Conservation (phyloP, 305 asterid genomes). For the Andrographis paniculata region DNA sequence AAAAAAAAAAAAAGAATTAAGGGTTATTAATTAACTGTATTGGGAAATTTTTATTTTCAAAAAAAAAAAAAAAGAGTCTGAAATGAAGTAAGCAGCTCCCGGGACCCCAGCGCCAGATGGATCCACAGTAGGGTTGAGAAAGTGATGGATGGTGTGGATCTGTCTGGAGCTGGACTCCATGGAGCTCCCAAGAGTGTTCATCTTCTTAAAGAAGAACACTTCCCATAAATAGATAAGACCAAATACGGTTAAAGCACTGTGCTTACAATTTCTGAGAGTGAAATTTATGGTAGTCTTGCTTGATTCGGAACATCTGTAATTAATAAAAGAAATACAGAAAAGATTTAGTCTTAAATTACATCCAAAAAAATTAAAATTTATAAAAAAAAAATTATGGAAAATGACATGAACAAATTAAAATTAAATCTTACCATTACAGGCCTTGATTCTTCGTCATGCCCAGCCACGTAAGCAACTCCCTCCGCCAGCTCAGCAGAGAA, state of each 20-base stretch:
- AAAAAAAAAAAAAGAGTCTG: too few species aligned
- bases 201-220: neutral
- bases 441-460: conserved; percentile 74
- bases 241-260: neutral
- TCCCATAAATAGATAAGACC: conserved; percentile 9
- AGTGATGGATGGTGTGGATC: neutral
- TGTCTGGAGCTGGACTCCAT: neutral
- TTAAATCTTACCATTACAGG: conserved; percentile 61
- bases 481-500: conserved; percentile 91
- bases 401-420: too few species aligned
- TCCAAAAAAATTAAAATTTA: neutral
- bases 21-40: too few species aligned
- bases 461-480: conserved; percentile 89
- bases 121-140: neutral
- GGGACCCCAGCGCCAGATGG: neutral
- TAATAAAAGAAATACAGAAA: neutral
- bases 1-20: neutral
- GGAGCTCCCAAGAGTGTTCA: neutral
- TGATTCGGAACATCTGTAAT: conserved; percentile 65
- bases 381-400: too few species aligned
- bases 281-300: conserved; percentile 88
- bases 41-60: too few species aligned
- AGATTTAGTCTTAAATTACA: neutral
- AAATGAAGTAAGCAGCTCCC: too few species aligned
- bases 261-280: conserved; percentile 79